Evolutionary conservation across 306 rosid genomes (phyloP).

Genomic region (Prosopis cineraria): DNA sequence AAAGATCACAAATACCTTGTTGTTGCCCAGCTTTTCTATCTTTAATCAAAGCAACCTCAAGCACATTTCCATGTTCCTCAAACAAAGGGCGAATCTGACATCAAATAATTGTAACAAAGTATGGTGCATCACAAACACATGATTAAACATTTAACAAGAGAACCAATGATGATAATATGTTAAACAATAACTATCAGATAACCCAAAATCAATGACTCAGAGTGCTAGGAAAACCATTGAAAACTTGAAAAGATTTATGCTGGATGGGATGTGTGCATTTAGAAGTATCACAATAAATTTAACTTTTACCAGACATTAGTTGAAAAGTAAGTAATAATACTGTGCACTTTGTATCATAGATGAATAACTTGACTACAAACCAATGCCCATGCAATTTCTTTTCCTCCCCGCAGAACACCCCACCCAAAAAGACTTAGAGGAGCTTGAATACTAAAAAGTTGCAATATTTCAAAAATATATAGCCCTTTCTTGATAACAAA

Average conservation of each 20-base stretch:
- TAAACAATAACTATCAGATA: not conserved
- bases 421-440: not conserved
- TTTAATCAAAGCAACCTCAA: constrained; percentile 89
- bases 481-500: not conserved
- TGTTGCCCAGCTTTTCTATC: constrained; percentile 93
- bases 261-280: not conserved
- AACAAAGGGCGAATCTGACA: constrained; percentile 83
- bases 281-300: not conserved
- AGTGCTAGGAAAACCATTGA: not conserved
- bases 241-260: not conserved
- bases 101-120: constrained; percentile 16
- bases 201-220: not conserved
- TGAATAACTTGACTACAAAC: not conserved
- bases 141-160: constrained; percentile 4
- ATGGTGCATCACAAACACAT: constrained; percentile 7
- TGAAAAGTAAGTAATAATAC: not conserved
- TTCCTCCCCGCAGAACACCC: not conserved
- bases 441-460: not conserved
- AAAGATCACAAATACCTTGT: constrained; percentile 65
- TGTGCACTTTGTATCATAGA: not conserved
- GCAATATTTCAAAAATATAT: not conserved
- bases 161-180: not conserved
- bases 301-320: not conserved
- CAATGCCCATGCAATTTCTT: not conserved
- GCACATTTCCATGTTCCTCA: constrained; percentile 85